A percentile compares a stretch with the other conserved stretches of the same genome.
Conservation (phyloP, 495 filamentous ascomycete species). For the Saxophila tyrrhenica region DNA sequence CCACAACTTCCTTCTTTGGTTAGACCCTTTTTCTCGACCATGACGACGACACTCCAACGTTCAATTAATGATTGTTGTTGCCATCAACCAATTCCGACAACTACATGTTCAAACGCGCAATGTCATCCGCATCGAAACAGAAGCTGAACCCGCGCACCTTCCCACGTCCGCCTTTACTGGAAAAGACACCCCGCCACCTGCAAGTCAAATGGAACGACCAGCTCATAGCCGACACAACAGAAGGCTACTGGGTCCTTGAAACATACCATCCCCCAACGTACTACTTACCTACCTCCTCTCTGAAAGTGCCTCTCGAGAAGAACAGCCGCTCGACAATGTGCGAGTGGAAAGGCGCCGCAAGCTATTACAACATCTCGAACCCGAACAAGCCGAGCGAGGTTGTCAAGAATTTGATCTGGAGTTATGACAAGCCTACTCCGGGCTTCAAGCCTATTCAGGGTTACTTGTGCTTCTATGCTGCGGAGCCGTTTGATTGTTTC, state of each 20-base stretch:
- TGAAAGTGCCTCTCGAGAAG: conserved; percentile 33
- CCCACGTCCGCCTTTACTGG: conserved; percentile 46
- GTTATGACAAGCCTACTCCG: conserved; percentile 39
- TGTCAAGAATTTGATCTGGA: conserved; percentile 42
- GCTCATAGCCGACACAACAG: conserved; percentile 42
- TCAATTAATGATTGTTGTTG: no score
- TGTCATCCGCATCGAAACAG: conserved; percentile 25
- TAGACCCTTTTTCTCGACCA: no score
- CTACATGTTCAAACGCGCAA: conserved; percentile 12
- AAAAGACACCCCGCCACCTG: conserved; percentile 38
- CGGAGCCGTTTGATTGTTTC: conserved; percentile 46
- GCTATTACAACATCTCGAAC: conserved; percentile 35
- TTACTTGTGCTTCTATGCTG: conserved; percentile 40
- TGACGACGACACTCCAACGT: no score
- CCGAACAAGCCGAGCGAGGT: conserved; percentile 27
- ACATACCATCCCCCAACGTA: conserved; percentile 49
- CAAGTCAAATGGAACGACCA: conserved; percentile 42
- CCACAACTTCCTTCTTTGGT: no score
- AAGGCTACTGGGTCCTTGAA: conserved; percentile 49
- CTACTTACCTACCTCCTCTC: conserved; percentile 39
- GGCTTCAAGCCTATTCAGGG: conserved; percentile 39
- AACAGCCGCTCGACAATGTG: conserved; percentile 39
- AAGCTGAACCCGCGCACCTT: conserved; percentile 42
- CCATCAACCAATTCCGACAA: no score
- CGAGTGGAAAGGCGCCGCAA: conserved; percentile 48